phyloP scores from a whole-genome alignment of 192 early-diverging fungal species.

The Oehlia diaphana region DNA sequence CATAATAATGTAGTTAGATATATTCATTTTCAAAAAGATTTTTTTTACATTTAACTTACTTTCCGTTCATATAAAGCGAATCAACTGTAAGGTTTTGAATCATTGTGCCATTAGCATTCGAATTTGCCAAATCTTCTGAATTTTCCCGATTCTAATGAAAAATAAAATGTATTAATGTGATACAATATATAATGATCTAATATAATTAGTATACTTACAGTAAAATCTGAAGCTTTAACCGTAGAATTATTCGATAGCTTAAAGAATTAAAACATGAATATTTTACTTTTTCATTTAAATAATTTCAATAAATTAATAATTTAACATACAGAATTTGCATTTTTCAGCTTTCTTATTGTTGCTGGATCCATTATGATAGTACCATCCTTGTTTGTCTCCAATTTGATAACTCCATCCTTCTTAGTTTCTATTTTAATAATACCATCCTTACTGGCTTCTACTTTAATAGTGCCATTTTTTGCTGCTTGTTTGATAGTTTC shows the following conservation, averaged over 20 bases:
- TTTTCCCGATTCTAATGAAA: background rate
- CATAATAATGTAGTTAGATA: background rate
- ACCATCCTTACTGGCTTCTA: background rate
- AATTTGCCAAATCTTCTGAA: background rate
- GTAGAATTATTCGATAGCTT: background rate
- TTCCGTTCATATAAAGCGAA: background rate
- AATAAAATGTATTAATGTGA: background rate
- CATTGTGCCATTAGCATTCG: background rate
- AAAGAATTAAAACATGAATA: background rate
- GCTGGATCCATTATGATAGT: background rate
- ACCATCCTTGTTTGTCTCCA: background rate
- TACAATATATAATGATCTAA: background rate
- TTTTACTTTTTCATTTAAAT: background rate
- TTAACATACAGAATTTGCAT: background rate
- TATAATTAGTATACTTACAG: background rate
- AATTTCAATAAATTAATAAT: background rate
- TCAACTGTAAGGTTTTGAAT: background rate
- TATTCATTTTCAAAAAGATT: background rate
- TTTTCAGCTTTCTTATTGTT: background rate
- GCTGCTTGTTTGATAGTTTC: slow-evolving; percentile 30
- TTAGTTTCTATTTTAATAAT: background rate
- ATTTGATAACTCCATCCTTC: background rate
- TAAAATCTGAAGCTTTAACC: background rate
- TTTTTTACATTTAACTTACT: background rate
- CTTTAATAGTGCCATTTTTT: slow-evolving; percentile 1